Evolutionary conservation across 2,329 filamentous ascomycete genomes (phyloP).

Genomic region (Pseudopyricularia cyperi): DNA sequence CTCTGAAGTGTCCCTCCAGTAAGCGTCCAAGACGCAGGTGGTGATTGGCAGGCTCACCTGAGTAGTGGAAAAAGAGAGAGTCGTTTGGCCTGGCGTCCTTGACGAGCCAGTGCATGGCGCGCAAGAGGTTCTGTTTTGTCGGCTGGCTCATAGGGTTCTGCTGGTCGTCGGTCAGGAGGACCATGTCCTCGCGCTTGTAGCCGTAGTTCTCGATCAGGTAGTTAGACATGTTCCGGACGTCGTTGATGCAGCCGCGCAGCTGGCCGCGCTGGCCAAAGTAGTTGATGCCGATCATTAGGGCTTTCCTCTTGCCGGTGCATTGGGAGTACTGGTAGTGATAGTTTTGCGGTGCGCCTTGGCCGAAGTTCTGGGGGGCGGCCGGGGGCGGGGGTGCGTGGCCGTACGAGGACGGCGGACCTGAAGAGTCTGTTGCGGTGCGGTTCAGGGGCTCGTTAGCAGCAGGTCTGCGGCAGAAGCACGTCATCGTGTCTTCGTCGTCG

Average conservation of each 20-base stretch:
- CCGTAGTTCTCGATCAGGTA: conserved; percentile 83
- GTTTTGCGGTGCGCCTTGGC: conserved; percentile 63
- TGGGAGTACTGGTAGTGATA: conserved; percentile 87
- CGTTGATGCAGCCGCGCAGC: conserved; percentile 88
- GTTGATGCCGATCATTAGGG: conserved; percentile 86
- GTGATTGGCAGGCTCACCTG: conserved; percentile 41
- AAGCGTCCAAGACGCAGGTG: neutral
- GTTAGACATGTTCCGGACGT: conserved; percentile 91
- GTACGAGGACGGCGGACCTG: neutral
- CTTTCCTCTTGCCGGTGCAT: conserved; percentile 80
- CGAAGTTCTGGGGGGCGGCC: conserved; percentile 55
- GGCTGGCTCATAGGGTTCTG: conserved; percentile 96
- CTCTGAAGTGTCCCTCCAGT: too few species aligned
- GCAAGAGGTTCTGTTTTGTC: conserved; percentile 86
- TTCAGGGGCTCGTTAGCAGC: neutral
- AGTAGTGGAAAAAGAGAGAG: conserved; percentile 96
- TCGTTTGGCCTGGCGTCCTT: conserved; percentile 89
- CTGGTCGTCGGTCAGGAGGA: conserved; percentile 89
- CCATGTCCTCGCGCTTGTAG: conserved; percentile 94
- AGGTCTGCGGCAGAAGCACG: neutral
- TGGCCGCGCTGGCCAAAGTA: conserved; percentile 90
- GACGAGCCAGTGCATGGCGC: conserved; percentile 96
- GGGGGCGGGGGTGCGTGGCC: conserved; percentile 54
- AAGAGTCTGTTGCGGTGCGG: neutral
- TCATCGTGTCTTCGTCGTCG: neutral